A percentile compares a stretch with the other conserved stretches of the same genome.
Evolutionary conservation across 192 early-diverging fungal species (phyloP).

Genomic region (Phlyctochytrium bullatum): DNA sequence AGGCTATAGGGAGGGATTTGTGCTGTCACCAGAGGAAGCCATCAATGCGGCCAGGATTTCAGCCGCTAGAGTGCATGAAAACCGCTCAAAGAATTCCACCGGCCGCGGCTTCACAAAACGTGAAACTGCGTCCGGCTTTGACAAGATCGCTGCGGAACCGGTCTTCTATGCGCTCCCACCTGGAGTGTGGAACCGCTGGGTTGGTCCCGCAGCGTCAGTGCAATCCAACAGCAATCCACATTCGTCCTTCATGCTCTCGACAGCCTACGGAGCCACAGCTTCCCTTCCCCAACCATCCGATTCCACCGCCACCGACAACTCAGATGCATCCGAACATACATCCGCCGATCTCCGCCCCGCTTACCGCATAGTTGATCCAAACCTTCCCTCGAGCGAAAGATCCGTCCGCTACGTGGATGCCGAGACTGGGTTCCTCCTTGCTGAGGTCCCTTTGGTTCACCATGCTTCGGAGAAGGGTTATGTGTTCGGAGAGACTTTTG

Average conservation of each 20-base stretch:
- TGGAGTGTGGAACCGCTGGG: neutral
- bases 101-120: neutral
- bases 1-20: neutral
- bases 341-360: slow-evolving; percentile 3
- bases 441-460: neutral
- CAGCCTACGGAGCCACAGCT: no score
- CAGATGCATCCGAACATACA: no score
- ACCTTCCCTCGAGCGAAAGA: neutral
- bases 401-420: slow-evolving; percentile 8
- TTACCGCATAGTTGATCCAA: slow-evolving; percentile 5
- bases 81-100: neutral
- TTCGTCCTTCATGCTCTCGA: neutral
- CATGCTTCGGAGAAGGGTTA: neutral
- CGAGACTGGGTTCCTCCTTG: neutral
- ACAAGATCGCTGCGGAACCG: neutral
- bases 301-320: neutral
- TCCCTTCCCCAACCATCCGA: no score
- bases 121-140: neutral
- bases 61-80: neutral
- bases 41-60: neutral
- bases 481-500: neutral
- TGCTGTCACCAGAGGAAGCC: neutral
- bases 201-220: neutral
- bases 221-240: neutral
- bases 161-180: neutral